Evolutionary conservation across 352 stramenopile genomes (phyloP), one percentile per base, ranked within the genome.

Genomic region (Pythium pyrilobum): DNA sequence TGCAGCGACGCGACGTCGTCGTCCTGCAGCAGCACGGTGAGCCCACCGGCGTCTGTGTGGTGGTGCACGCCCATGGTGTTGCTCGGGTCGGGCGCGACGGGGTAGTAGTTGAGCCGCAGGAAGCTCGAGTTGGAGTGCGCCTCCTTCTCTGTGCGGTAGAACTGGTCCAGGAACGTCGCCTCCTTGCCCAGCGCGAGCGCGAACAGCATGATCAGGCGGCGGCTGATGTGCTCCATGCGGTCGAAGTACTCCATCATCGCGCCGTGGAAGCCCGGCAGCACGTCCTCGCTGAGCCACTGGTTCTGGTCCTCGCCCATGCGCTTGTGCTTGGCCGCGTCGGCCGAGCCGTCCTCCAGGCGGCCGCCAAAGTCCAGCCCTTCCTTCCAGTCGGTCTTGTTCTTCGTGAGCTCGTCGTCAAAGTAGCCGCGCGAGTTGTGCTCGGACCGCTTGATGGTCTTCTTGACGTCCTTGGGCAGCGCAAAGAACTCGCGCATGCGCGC

Each of bases 381-480:
- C 44, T 98, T 98, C 87, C 86, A 97, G 69, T 98, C 93, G 23
- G 66, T 72, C 49, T 83, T 91, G 64, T 96, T 87, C 72, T 98
- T 98, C 34, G 93, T 98, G 28, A 98, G 69, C 60, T 98, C 94
- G 59, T 96, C 81, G 57, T 98, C 87, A 69, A 96, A 97, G 64
- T 88, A 98, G 15, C 94, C 93, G 49, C 88, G 74, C 32, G 88
- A 72, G 76, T 98, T 98, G 21, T 60, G 71, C 36, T 59, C 75
- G 46, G n/a, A 79, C 58, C 88, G 95, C 5, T 60, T 85, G 42
- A 96, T 49, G 1, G 42, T 53, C 33, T 52, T 40, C 62, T 93
- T 91, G 16, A 67, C 51, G 2, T 81, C 57, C 36, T 72, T 71
- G 1, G 83, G 78, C 8, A 97, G 67, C 12, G 27, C 43, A 66